phyloP scores from a whole-genome alignment of 257 asterid species.

The Fraxinus cuspidata region DNA sequence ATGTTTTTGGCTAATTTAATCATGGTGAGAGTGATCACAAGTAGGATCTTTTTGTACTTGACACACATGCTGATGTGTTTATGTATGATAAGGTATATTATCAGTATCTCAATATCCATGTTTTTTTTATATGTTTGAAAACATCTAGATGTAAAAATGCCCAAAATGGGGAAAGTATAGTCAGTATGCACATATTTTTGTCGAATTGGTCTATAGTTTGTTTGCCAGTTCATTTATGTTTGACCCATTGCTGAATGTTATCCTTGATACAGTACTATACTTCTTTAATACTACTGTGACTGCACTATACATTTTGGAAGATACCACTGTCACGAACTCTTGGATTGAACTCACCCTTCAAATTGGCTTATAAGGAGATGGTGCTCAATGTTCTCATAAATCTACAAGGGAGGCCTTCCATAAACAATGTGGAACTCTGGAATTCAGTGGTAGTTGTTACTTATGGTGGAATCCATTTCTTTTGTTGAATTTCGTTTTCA shows the following conservation, averaged over 20 bases:
- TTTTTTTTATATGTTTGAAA: neutral
- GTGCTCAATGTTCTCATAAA: neutral
- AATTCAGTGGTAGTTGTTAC: neutral
- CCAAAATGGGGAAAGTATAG: neutral
- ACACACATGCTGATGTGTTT: neutral
- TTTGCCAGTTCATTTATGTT: neutral
- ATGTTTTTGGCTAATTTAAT: neutral
- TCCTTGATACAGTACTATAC: neutral
- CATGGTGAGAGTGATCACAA: neutral
- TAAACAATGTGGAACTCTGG: neutral
- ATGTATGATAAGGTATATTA: constrained; percentile 6
- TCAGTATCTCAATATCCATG: neutral
- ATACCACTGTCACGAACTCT: neutral
- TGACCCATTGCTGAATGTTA: neutral
- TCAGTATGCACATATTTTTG: neutral
- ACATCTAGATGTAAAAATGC: neutral
- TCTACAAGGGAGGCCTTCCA: neutral
- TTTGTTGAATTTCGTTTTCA: neutral
- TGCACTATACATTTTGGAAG: neutral
- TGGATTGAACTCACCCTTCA: neutral
- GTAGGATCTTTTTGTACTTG: constrained; percentile 1
- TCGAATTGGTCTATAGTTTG: neutral
- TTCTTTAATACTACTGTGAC: neutral
- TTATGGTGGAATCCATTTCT: neutral
- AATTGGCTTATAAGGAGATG: neutral